phyloP scores from a whole-genome alignment of 495 filamentous ascomycete genomes.

The Monascus purpureus region DNA sequence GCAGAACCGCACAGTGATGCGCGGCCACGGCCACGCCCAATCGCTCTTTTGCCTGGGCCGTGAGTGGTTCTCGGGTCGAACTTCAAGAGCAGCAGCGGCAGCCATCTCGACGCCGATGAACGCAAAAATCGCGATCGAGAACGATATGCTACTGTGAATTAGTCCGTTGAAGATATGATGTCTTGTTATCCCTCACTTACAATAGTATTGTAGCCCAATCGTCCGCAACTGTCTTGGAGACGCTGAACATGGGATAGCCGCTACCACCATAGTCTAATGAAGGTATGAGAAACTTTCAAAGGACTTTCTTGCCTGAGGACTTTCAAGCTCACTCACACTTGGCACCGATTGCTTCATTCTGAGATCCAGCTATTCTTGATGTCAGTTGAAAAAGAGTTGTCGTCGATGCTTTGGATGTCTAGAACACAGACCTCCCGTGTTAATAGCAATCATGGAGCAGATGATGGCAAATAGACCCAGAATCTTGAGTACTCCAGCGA shows the following conservation, averaged over 20 bases:
- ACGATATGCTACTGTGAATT: constrained; percentile 13
- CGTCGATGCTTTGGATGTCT: no score
- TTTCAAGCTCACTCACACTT: no score
- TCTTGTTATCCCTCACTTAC: constrained; percentile 10
- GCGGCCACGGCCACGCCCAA: constrained; percentile 1
- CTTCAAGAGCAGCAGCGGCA: constrained; percentile 33
- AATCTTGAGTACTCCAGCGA: no score
- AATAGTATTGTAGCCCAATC: constrained; percentile 19
- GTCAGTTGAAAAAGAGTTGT: no score
- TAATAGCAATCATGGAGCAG: no score
- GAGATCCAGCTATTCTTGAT: no score
- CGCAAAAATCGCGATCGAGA: constrained; percentile 30
- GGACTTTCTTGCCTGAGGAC: no score
- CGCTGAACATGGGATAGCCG: constrained; percentile 11
- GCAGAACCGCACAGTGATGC: constrained; percentile 15
- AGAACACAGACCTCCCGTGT: no score
- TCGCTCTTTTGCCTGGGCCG: neutral
- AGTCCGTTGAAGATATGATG: constrained; percentile 1
- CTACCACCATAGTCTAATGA: constrained; percentile 1
- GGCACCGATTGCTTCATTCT: no score
- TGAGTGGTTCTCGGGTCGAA: constrained; percentile 7
- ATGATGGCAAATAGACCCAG: no score
- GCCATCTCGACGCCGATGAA: constrained; percentile 33
- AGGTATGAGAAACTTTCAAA: no score
- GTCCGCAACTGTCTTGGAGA: constrained; percentile 12